Evolutionary conservation across 805 yeast genomes (phyloP).

Genomic region (Candida manassasensis): DNA sequence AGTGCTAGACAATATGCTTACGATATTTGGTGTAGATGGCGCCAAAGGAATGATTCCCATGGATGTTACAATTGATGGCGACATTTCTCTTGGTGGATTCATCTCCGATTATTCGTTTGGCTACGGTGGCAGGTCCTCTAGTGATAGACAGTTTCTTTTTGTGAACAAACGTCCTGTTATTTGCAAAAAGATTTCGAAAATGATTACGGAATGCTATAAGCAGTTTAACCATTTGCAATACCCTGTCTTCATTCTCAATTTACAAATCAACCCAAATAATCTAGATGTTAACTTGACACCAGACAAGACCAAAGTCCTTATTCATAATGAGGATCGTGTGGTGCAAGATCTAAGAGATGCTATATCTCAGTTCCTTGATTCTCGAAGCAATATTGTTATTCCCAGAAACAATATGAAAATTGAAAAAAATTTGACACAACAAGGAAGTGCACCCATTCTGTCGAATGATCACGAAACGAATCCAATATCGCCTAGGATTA

Average conservation of each 20-base stretch:
- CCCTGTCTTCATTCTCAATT: slow-evolving; percentile 65
- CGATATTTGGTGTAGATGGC: slow-evolving; percentile 68
- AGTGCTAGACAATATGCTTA: slow-evolving; percentile 49
- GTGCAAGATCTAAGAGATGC: slow-evolving; percentile 51
- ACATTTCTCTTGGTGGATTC: slow-evolving; percentile 48
- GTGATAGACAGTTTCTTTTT: slow-evolving; percentile 72
- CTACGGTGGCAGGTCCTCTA: slow-evolving; percentile 47
- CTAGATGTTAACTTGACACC: slow-evolving; percentile 91
- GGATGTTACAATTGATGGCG: slow-evolving; percentile 33
- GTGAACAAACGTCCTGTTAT: slow-evolving; percentile 74
- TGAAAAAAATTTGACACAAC: slow-evolving; percentile 1
- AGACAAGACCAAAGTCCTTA: slow-evolving; percentile 70
- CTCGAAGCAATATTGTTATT: slow-evolving; percentile 21
- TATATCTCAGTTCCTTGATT: slow-evolving; percentile 45
- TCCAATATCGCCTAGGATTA: too few relatives aligned
- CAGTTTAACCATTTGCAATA: slow-evolving; percentile 65
- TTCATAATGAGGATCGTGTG: slow-evolving; percentile 62
- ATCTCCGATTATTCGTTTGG: slow-evolving; percentile 80
- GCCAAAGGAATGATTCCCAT: slow-evolving; percentile 54
- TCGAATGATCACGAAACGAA: not conserved
- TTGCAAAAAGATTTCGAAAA: slow-evolving; percentile 49
- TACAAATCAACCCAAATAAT: slow-evolving; percentile 46
- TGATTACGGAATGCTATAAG: slow-evolving; percentile 70
- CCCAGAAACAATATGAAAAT: slow-evolving; percentile 14
- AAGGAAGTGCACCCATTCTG: not conserved